Evolutionary conservation across 2,329 filamentous ascomycete genomes (phyloP).

Genomic region (Ceratocystiopsis minuta): DNA sequence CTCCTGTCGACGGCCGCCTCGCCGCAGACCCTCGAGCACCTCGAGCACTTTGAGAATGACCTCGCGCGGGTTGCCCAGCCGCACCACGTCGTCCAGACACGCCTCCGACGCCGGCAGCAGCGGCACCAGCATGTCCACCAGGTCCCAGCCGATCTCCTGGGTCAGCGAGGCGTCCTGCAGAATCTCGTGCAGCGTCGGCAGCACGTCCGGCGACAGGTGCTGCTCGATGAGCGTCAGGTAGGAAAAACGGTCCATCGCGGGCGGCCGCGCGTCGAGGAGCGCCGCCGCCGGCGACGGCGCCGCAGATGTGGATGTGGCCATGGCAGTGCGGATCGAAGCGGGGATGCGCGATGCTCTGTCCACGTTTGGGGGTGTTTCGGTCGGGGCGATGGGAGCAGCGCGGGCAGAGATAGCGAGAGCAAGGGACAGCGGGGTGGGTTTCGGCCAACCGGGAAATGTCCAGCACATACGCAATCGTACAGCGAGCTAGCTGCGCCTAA

Average conservation of each 20-base stretch:
- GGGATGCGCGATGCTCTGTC: too few species aligned
- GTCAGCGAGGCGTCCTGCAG: slow-evolving; percentile 46
- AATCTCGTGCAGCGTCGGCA: slow-evolving; percentile 47
- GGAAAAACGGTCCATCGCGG: slow-evolving; percentile 48
- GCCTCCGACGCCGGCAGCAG: slow-evolving; percentile 48
- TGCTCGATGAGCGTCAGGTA: slow-evolving; percentile 66
- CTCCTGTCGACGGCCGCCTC: slow-evolving; percentile 19
- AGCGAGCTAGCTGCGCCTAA: too few species aligned
- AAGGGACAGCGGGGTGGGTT: too few species aligned
- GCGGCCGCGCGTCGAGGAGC: slow-evolving; percentile 30
- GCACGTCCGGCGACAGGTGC: slow-evolving; percentile 46
- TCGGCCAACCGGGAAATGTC: too few species aligned
- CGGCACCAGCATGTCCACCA: slow-evolving; percentile 56
- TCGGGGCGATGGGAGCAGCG: too few species aligned
- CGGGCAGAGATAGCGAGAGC: too few species aligned
- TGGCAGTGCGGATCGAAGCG: too few species aligned
- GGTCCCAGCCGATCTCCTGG: slow-evolving; percentile 66
- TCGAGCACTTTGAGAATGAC: slow-evolving; percentile 68
- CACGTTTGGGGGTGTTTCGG: too few species aligned
- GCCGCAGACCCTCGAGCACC: slow-evolving; percentile 41
- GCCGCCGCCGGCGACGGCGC: slow-evolving; percentile 17
- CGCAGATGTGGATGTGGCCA: neutral
- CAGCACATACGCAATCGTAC: too few species aligned
- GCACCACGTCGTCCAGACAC: slow-evolving; percentile 57
- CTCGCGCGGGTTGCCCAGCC: slow-evolving; percentile 63